These are phyloP conservation scores for Bromus sterilis DNA, from an alignment of 176 grass and related monocot genomes.

Conservation along the genomic window DNA sequence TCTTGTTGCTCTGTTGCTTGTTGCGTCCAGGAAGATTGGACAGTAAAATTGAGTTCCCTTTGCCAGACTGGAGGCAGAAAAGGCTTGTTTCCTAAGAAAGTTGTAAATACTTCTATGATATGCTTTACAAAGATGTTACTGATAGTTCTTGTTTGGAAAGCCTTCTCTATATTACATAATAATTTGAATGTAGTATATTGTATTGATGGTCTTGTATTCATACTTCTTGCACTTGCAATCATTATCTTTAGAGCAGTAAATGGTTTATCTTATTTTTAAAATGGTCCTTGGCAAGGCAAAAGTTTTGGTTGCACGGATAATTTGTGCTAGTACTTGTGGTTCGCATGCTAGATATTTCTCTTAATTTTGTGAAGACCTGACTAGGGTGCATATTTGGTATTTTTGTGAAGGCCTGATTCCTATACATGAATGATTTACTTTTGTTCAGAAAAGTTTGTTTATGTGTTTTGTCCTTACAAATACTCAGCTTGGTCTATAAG, in stretches of 20 bases:
- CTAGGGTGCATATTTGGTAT: neutral
- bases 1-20: slow-evolving; percentile 83
- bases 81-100: slow-evolving; percentile 93
- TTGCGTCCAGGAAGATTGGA: slow-evolving; percentile 84
- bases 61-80: slow-evolving; percentile 87
- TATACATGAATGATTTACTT: neutral
- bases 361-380: neutral
- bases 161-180: neutral
- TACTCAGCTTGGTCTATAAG: neutral
- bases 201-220: neutral
- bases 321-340: neutral
- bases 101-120: neutral
- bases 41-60: slow-evolving; percentile 95
- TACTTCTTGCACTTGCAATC: neutral
- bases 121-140: neutral
- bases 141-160: neutral
- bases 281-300: too few relatives aligned
- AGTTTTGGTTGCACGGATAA: neutral
- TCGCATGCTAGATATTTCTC: neutral
- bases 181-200: neutral
- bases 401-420: neutral
- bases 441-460: neutral
- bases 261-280: neutral
- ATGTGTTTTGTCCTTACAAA: neutral
- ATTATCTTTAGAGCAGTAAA: neutral